phyloP scores from a whole-genome alignment of 1,139 yeast genomes.

The Blastobotrys aristatus region DNA sequence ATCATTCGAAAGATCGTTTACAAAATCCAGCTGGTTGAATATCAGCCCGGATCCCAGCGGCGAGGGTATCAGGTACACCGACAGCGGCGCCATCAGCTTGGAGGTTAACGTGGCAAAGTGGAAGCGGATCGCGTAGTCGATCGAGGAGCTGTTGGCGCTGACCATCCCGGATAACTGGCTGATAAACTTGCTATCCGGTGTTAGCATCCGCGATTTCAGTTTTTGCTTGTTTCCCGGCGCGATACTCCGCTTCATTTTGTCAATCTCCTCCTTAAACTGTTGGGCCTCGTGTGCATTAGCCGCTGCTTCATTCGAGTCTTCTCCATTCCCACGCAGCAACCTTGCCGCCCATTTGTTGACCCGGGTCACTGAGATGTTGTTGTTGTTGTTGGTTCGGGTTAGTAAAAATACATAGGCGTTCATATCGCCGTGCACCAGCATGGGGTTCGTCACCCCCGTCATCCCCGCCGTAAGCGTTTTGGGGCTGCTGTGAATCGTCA shows the following conservation, averaged over 20 bases:
- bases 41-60: conserved; percentile 10
- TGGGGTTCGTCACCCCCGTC: conserved; percentile 29
- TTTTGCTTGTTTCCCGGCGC: conserved; percentile 14
- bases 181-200: conserved; percentile 23
- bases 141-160: conserved; percentile 1
- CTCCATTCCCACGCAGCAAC: conserved; percentile 5
- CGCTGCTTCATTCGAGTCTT: neutral
- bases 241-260: conserved; percentile 6
- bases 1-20: conserved; percentile 11
- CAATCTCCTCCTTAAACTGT: conserved; percentile 11
- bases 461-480: conserved; percentile 20
- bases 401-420: conserved; percentile 13
- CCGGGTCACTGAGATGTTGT: too few species aligned
- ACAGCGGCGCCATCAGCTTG: conserved; percentile 24
- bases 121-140: conserved; percentile 18
- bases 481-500: conserved; percentile 26
- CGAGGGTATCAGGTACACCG: conserved; percentile 19
- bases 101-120: conserved; percentile 28
- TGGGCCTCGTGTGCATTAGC: conserved; percentile 4
- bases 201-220: conserved; percentile 17
- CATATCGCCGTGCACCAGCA: conserved; percentile 16
- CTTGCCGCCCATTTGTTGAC: conserved; percentile 7
- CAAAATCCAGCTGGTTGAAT: conserved; percentile 15
- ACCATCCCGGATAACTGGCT: conserved; percentile 13
- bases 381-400: conserved; percentile 7